A percentile compares a stretch with the other conserved stretches of the same genome.
phyloP scores from a whole-genome alignment of 108 stramenopile species.

The Nitzschia sp. region DNA sequence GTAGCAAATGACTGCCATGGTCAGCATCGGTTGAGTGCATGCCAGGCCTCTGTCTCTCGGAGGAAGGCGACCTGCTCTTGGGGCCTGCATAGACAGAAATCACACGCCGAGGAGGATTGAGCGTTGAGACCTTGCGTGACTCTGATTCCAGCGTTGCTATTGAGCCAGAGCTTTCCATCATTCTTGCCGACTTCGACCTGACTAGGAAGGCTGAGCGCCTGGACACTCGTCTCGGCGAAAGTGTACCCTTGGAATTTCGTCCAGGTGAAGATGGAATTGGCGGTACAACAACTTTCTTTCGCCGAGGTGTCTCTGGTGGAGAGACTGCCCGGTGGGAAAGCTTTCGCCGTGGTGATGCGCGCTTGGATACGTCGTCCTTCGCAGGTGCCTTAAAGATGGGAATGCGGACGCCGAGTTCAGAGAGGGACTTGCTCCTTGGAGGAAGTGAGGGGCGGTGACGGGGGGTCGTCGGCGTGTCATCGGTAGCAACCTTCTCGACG shows the following conservation, averaged over 20 bases:
- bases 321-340: neutral
- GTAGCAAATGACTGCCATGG: neutral
- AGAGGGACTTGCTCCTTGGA: neutral
- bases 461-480: no score
- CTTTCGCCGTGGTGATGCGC: neutral
- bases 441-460: no score
- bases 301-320: neutral
- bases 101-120: constrained; percentile 6
- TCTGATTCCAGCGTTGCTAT: neutral
- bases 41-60: neutral
- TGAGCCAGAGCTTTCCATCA: neutral
- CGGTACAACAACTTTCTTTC: neutral
- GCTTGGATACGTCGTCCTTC: neutral
- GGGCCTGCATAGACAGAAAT: neutral
- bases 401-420: neutral
- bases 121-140: neutral
- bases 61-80: neutral
- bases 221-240: neutral
- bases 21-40: neutral
- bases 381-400: neutral
- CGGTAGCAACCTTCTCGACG: no score
- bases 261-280: neutral
- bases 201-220: neutral
- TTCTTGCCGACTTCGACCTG: neutral
- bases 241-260: no score